These are phyloP conservation scores for Fusarium longipes DNA, from an alignment of 2,329 filamentous ascomycete genomes.

Conservation along the genomic window DNA sequence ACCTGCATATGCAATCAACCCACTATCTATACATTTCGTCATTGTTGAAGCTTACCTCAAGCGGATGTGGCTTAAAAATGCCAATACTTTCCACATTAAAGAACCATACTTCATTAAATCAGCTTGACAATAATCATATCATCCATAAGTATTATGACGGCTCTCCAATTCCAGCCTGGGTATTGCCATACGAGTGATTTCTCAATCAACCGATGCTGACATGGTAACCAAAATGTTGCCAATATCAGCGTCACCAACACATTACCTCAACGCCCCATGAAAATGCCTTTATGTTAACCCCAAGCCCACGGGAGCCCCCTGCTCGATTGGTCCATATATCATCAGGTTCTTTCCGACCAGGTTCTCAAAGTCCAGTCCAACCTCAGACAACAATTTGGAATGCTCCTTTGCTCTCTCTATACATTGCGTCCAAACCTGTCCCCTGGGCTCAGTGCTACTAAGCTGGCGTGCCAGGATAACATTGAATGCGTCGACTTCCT, in stretches of 20 bases:
- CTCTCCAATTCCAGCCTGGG: constrained; percentile 29
- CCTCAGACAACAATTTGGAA: constrained; percentile 81
- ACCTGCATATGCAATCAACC: background rate
- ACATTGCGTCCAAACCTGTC: constrained; percentile 82
- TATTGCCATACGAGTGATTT: constrained; percentile 9
- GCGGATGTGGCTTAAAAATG: constrained; percentile 25
- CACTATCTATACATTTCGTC: constrained; percentile 9
- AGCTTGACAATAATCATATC: constrained; percentile 3
- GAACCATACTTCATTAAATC: constrained; percentile 8
- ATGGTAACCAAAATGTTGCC: constrained; percentile 33
- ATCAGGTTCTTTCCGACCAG: constrained; percentile 74
- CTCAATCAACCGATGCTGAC: constrained; percentile 17
- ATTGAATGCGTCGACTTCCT: constrained; percentile 92
- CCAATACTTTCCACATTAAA: background rate
- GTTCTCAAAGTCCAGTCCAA: constrained; percentile 89
- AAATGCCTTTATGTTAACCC: constrained; percentile 45
- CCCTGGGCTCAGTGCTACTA: constrained; percentile 83
- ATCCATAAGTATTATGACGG: constrained; percentile 4
- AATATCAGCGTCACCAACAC: constrained; percentile 13
- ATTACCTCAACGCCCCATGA: constrained; percentile 2
- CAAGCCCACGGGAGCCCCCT: constrained; percentile 44
- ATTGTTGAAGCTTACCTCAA: constrained; percentile 18
- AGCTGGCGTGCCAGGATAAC: constrained; percentile 83
- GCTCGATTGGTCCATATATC: constrained; percentile 37
- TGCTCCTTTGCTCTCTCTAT: constrained; percentile 85